Evolutionary conservation across 805 yeast genomes (phyloP), one percentile per base, ranked within the genome.

Genomic region (Ogataea neopini): DNA sequence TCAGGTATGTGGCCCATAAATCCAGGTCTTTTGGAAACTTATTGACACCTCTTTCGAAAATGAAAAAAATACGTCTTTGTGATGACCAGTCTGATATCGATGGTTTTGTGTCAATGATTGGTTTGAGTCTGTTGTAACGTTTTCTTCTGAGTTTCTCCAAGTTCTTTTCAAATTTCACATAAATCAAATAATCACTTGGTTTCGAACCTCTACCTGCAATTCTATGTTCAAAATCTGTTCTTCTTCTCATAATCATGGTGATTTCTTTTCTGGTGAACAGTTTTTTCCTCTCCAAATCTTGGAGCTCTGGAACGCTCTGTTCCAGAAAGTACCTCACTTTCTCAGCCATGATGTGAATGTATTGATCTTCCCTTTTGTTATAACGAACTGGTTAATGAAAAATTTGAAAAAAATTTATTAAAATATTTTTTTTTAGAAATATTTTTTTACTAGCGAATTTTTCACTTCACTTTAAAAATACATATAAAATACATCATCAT

Each of bases 221-320:
- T 48, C 96, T 71, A 65, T 94, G 96, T 68, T 94, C 99, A 59
- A 90, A 94, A 68, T 91, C 97, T 0, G 97, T 92, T 70, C 99
- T 79, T 62, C 90, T 80, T 69, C 94, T 84, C 89, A 92, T 88
- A 45, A 94, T 85, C 72, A 78, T 76, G 34, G 84, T 82, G 54
- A 90, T 81, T 68, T 94, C 99, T 56, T 79, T 79, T 57, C 86
- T 86, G 35, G 82, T 84, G 66, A 94, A 94, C 4, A 94, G 73
- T 3, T 90, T 90, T 60, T 88, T 85, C 48, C 79, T 79, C 49
- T 84, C 82, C 28, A 94, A 77, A 60, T 92, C 99, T 60, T 91
- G 92, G 45, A 94, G 75, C 67, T 94, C 99, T 0, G 96, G 96
- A 61, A 91, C 90, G 4, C 90, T 79, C 71, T 75, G 82, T 63